These are phyloP conservation scores for Malus asiatica DNA, from an alignment of 306 rosid species.

Conservation along the genomic window DNA sequence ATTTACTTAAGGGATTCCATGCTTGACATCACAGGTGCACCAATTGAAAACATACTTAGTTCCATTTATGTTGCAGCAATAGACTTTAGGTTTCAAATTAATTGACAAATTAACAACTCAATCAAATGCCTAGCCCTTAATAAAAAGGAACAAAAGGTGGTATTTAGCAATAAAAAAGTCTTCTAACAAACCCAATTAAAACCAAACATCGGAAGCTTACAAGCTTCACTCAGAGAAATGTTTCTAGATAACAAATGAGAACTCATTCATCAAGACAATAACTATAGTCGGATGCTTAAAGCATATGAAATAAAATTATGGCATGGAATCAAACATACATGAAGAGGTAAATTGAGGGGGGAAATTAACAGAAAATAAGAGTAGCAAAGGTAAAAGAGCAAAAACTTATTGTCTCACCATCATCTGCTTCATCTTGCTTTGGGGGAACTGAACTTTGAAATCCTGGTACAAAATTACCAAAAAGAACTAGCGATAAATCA, in stretches of 20 bases:
- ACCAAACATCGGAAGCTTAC: background rate
- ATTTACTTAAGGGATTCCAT: background rate
- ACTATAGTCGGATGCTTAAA: background rate
- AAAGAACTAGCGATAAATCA: background rate
- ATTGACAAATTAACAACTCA: background rate
- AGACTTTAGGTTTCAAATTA: background rate
- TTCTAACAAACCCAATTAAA: background rate
- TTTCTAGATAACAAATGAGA: background rate
- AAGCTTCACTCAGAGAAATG: background rate
- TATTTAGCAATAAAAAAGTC: background rate
- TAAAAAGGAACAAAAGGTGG: background rate
- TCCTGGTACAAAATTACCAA: conserved; percentile 35
- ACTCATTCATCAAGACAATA: background rate
- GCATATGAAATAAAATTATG: background rate
- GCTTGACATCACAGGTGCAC: background rate
- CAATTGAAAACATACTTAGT: background rate
- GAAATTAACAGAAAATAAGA: background rate
- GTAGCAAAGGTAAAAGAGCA: background rate
- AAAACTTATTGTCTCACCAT: conserved; percentile 47
- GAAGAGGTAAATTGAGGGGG: background rate
- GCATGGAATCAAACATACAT: background rate
- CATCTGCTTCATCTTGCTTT: conserved; percentile 53
- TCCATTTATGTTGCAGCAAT: background rate
- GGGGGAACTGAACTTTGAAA: conserved; percentile 44
- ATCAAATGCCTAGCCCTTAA: background rate